Conservation (phyloP, 2,329 filamentous ascomycete genomes). For the Blumeria hordei region DNA sequence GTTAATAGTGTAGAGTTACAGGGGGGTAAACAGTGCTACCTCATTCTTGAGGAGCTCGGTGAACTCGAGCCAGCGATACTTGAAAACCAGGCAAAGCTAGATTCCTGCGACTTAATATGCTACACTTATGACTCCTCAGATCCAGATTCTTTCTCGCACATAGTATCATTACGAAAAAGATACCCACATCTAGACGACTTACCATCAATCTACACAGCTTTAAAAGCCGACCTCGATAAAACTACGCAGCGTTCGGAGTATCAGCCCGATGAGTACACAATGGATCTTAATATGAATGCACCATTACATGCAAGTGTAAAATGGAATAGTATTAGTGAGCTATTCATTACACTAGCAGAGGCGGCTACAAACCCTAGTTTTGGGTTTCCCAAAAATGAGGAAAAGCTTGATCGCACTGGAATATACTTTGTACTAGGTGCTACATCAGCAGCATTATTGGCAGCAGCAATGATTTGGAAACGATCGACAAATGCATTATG, state of each 20-base stretch:
- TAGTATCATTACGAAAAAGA: conserved; percentile 55
- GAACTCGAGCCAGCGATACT: conserved; percentile 88
- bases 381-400: conserved; percentile 73
- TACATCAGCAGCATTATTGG: conserved; percentile 35
- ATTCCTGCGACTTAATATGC: conserved; percentile 81
- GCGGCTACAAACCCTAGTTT: conserved; percentile 73
- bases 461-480: conserved; percentile 41
- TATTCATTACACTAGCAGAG: conserved; percentile 81
- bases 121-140: conserved; percentile 95
- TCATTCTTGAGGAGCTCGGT: conserved; percentile 85
- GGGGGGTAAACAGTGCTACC: conserved; percentile 87
- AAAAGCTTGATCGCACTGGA: conserved; percentile 59
- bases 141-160: conserved; percentile 83
- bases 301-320: conserved; percentile 87
- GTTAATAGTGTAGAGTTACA: conserved; percentile 94
- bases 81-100: conserved; percentile 73
- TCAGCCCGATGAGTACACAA: conserved; percentile 82
- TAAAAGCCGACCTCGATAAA: conserved; percentile 91
- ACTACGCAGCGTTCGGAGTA: conserved; percentile 81
- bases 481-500: conserved; percentile 13
- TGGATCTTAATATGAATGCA: conserved; percentile 62
- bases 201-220: conserved; percentile 71
- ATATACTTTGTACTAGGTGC: conserved; percentile 71
- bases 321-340: conserved; percentile 80
- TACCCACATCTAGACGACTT: conserved; percentile 72